Base-by-base conservation (phyloP, 176 grass and related monocot genomes). In the Carex myosuroides region DNA sequence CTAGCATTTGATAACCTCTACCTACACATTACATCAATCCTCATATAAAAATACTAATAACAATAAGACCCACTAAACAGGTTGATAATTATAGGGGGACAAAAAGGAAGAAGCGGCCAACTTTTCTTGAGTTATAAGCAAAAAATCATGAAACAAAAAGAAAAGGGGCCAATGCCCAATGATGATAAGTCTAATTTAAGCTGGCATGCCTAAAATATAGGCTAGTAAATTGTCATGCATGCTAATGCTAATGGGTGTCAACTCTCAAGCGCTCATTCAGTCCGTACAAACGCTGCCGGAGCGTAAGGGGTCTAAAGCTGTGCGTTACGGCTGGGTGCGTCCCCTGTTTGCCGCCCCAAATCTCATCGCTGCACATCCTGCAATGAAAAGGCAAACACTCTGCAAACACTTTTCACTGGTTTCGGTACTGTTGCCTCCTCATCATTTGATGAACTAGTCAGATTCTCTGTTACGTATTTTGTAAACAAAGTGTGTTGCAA, bases 281-380 rank as follows among this genome's bases (percentile, higher is more conserved):
- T 67, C 84, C 13, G 37, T 42, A 85, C 78, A 90, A 75, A 80
- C 48, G 39, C 5, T 94, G 87, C 89, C 85, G 29, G 89, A 85
- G 48, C 39, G 66, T 21, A 1, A 82, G 87, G 87, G 44, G 70
- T 74, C 78, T 81, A 80, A 64, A 42, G 70, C 81, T 35, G 84
- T 39, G 24, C 85, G 42, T 46, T 21, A 17, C 0, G 75, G 85
- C 48, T 70, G 59, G 57, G 63, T 81, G 72, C 81, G 80, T 94
- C 87, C 87, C 50, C 83, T 70, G 53, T 1, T 42, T 22, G 20
- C 92, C 80, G 87, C 66, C 83, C 89, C 79, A 91, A 89, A 87
- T 79, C 78, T 13, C 21, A 22, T 4, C 4, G 9, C 0, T 54
- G 30, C 2, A 18, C 39, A 37, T 60, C 81, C 75, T 88, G 20